Evolutionary conservation across 2,329 filamentous ascomycete genomes (phyloP).

Genomic region (Fusarium palustre): DNA sequence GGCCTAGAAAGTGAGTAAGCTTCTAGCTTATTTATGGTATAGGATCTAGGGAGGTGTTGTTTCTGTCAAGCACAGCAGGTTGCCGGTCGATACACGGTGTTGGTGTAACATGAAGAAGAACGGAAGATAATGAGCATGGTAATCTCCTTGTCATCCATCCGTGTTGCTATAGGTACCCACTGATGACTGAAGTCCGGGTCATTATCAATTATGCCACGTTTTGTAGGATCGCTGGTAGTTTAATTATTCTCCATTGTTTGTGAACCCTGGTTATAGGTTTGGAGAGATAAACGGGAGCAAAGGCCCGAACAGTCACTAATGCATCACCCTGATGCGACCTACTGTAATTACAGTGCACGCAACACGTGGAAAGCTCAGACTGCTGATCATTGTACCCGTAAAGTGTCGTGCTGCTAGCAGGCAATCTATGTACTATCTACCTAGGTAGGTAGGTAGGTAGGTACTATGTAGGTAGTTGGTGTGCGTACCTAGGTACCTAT

Average conservation of each 20-base stretch:
- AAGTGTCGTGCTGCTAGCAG: background rate
- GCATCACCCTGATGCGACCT: background rate
- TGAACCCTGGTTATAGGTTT: background rate
- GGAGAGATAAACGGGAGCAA: background rate
- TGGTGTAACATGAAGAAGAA: slow-evolving; percentile 8
- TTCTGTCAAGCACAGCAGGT: slow-evolving; percentile 13
- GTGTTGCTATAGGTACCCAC: background rate
- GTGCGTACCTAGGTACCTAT: no score
- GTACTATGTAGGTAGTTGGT: no score
- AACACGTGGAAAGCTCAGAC: slow-evolving; percentile 30
- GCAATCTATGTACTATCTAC: no score
- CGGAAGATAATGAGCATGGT: slow-evolving; percentile 8
- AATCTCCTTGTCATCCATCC: slow-evolving; percentile 17
- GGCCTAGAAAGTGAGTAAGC: background rate
- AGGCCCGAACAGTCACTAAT: background rate
- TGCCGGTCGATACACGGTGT: slow-evolving; percentile 5
- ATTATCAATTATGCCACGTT: background rate
- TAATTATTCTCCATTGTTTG: slow-evolving; percentile 1
- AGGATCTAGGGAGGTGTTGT: background rate
- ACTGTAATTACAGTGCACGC: background rate
- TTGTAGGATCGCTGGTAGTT: background rate
- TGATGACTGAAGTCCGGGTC: background rate
- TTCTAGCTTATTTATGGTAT: background rate
- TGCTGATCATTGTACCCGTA: slow-evolving; percentile 20
- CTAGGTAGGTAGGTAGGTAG: no score